Conservation (phyloP, 208 protist species). For the Herpetomonas tarakana region DNA sequence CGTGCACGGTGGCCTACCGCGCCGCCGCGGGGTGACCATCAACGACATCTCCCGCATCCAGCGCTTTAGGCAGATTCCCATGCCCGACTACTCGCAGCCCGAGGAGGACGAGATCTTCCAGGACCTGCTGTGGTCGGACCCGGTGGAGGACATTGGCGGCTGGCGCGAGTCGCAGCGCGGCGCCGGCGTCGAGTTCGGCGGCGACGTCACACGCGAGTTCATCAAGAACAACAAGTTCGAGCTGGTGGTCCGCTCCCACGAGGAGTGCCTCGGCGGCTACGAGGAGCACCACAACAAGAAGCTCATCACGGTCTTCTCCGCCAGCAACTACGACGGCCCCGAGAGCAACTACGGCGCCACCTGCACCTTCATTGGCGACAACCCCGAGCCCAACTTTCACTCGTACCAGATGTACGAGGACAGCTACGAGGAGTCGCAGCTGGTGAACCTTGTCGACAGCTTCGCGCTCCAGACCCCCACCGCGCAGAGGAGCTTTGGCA, state of each 20-base stretch:
- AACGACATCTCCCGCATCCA: constrained; percentile 82
- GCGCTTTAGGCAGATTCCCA: constrained; percentile 87
- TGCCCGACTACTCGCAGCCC: constrained; percentile 80
- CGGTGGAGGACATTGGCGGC: constrained; percentile 72
- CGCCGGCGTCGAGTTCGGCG: constrained; percentile 94
- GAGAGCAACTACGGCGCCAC: constrained; percentile 80
- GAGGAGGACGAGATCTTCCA: constrained; percentile 95
- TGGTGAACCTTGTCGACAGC: constrained; percentile 52
- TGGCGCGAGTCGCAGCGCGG: constrained; percentile 90
- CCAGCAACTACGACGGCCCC: constrained; percentile 97
- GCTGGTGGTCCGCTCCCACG: constrained; percentile 94
- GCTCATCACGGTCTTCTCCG: constrained; percentile 97
- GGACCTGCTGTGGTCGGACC: constrained; percentile 96
- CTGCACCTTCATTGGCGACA: constrained; percentile 75
- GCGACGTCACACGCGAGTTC: constrained; percentile 94
- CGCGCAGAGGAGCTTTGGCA: constrained; percentile 20
- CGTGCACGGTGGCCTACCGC: constrained; percentile 82
- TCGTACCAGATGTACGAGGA: constrained; percentile 79
- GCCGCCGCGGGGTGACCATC: constrained; percentile 72
- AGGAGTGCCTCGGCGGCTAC: constrained; percentile 93
- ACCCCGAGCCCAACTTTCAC: constrained; percentile 65
- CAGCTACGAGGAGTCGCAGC: constrained; percentile 56
- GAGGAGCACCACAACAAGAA: constrained; percentile 92
- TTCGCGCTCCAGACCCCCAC: constrained; percentile 34
- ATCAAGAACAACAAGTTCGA: constrained; percentile 92